Base-by-base conservation (phyloP, 2,329 filamentous ascomycete species). In the Microdochium bolleyi region DNA sequence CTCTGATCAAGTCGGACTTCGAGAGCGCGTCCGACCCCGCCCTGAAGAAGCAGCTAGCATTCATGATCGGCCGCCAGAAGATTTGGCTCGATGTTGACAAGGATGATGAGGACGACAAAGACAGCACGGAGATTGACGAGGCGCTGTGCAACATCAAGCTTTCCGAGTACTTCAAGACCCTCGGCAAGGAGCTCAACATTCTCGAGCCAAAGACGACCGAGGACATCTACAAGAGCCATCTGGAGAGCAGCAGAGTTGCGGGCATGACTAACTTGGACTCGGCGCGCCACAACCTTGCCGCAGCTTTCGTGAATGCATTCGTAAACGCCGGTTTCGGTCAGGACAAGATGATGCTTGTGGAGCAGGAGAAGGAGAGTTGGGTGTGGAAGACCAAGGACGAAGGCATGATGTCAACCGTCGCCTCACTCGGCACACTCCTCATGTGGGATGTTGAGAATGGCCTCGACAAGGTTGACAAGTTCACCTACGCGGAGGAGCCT, bases 361-460 rank as follows among this genome's bases (percentile, higher is more conserved):
- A 94, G 21, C 86, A 89, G 54, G 86, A 91, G 57, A 95, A 95
- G 74, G 85, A 88, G 62, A 89, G 87, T 57, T 99, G 94, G 92
- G 89, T 99, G 3, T 99, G 91, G 90, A 99, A 97, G 77, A 97
- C 95, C 21, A 99, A 99, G 73, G 91, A 95, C 44, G 92, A 96
- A 64, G 94, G 94, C 58, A 96, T 96, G 91, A 80, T 96, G 71
- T 97, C 94, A 1, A 96, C 92, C 0, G 88, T 95, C 38, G 95
- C 95, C 3, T 97, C 94, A 0, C 74, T 96, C 60, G 94, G 94
- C 64, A 92, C 94, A 62, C 78, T 99, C 19, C 77, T 96, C 66
- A 82, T 95, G 64, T 96, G 94, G 89, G 92, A 99, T 64, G 86
- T 96, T 22, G 92, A 97, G 64, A 85, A 83, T 59, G 94, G 92